Percentiles rank a stretch among this genome's conserved stretches.
phyloP scores from a whole-genome alignment of 2,329 filamentous ascomycete species.

The Aureobasidium sp. region DNA sequence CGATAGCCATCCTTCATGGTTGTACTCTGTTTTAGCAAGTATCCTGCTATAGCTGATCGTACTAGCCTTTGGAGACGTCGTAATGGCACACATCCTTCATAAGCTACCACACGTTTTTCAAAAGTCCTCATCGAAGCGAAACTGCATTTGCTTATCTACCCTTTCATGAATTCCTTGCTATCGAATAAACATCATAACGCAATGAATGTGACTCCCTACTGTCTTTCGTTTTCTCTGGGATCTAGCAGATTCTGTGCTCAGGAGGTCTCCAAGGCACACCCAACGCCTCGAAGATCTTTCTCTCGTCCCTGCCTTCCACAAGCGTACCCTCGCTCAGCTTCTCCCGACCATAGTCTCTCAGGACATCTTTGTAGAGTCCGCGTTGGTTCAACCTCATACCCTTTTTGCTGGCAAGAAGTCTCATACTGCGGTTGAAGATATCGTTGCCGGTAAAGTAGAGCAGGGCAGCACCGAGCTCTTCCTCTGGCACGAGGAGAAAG shows the following conservation, averaged over 20 bases:
- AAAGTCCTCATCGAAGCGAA: no score
- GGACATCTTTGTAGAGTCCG: conserved; percentile 65
- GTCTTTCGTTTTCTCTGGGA: no score
- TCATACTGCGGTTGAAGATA: conserved; percentile 82
- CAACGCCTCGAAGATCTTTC: conserved; percentile 68
- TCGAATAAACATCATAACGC: background rate
- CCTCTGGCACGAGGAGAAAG: conserved; percentile 70
- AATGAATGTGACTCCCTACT: no score
- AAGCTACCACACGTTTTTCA: no score
- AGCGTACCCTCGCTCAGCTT: conserved; percentile 60
- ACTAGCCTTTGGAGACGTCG: no score
- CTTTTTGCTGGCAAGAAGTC: conserved; percentile 70
- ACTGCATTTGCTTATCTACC: background rate
- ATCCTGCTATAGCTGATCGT: no score
- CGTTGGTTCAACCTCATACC: conserved; percentile 78
- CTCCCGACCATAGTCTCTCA: conserved; percentile 47
- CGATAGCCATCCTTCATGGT: no score
- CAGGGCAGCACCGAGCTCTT: conserved; percentile 72
- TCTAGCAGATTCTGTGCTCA: conserved; percentile 62
- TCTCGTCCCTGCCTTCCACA: conserved; percentile 68
- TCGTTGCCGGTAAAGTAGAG: conserved; percentile 97
- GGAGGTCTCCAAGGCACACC: conserved; percentile 80
- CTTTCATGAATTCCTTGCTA: background rate
- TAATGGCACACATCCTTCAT: no score
- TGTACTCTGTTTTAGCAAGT: no score